Percentiles rank a stretch among this genome's conserved stretches.
These are phyloP conservation scores for Fusarium coffeatum DNA, from an alignment of 2,329 filamentous ascomycete species.

Conservation along the genomic window DNA sequence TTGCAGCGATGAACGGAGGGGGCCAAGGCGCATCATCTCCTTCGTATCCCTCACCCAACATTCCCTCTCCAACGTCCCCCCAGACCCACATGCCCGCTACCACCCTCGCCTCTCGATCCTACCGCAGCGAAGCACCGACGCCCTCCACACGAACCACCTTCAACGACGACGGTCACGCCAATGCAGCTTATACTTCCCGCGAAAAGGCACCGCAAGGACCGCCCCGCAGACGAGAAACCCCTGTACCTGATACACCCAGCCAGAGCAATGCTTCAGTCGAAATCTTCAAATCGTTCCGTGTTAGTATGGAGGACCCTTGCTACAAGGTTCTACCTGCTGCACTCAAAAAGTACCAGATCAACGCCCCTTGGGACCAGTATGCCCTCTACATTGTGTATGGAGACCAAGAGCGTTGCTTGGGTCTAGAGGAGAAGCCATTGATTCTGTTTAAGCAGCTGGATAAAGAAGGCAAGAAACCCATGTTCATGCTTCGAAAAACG, in stretches of 20 bases:
- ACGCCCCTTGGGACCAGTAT: conserved; percentile 96
- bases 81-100: conserved; percentile 64
- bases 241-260: conserved; percentile 70
- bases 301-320: conserved; percentile 97
- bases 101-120: conserved; percentile 71
- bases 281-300: conserved; percentile 98
- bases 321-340: conserved; percentile 96
- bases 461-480: conserved; percentile 96
- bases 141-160: conserved; percentile 67
- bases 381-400: conserved; percentile 98
- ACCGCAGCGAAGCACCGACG: conserved; percentile 67
- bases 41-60: conserved; percentile 72
- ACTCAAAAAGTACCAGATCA: conserved; percentile 98
- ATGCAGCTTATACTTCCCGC: conserved; percentile 44
- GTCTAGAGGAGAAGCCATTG: conserved; percentile 90
- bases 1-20: conserved; percentile 76
- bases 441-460: conserved; percentile 98
- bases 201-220: conserved; percentile 52
- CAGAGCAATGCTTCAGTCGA: conserved; percentile 76
- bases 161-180: conserved; percentile 59
- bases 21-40: conserved; percentile 65
- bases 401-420: conserved; percentile 95
- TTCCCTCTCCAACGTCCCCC: conserved; percentile 77
- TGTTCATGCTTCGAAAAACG: conserved; percentile 94
- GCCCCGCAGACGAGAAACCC: conserved; percentile 70